Evolutionary conservation across 1,284 basidiomycete genomes (phyloP).

Genomic region (Marasmius oreades): DNA sequence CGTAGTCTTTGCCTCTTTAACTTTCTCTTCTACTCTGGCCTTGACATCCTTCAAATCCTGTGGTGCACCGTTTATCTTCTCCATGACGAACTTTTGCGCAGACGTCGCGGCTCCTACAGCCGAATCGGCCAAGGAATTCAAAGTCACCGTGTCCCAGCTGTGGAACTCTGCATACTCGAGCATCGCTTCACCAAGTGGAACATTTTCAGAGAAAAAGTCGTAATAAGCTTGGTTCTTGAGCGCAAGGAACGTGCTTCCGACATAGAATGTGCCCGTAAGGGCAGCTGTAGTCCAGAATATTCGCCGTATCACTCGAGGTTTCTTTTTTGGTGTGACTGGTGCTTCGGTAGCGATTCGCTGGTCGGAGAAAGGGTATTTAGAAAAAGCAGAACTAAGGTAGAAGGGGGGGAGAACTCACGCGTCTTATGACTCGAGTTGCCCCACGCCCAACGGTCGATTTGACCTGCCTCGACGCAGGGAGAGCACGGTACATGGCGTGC

Average conservation of each 20-base stretch:
- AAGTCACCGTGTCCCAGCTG: constrained; percentile 72
- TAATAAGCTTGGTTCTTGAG: constrained; percentile 73
- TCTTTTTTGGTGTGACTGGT: constrained; percentile 43
- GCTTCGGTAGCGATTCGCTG: constrained; percentile 60
- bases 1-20: constrained; percentile 37
- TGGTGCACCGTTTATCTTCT: constrained; percentile 36
- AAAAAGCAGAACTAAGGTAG: constrained; percentile 1
- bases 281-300: constrained; percentile 61
- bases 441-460: constrained; percentile 43
- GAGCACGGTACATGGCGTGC: constrained; percentile 53
- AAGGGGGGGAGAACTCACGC: constrained; percentile 39
- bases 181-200: constrained; percentile 74
- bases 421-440: constrained; percentile 45
- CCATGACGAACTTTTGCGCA: constrained; percentile 47
- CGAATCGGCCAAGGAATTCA: constrained; percentile 55
- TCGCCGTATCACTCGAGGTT: constrained; percentile 47
- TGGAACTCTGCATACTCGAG: constrained; percentile 79
- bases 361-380: constrained; percentile 3
- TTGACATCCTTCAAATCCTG: too few relatives aligned
- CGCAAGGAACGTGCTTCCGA: constrained; percentile 71
- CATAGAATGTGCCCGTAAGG: constrained; percentile 71
- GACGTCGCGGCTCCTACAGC: constrained; percentile 48
- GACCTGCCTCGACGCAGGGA: constrained; percentile 50
- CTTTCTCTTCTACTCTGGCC: constrained; percentile 18
- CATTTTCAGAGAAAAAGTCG: constrained; percentile 77